Base-by-base conservation (phyloP, 495 filamentous ascomycete genomes). In the Viridothelium virens region DNA sequence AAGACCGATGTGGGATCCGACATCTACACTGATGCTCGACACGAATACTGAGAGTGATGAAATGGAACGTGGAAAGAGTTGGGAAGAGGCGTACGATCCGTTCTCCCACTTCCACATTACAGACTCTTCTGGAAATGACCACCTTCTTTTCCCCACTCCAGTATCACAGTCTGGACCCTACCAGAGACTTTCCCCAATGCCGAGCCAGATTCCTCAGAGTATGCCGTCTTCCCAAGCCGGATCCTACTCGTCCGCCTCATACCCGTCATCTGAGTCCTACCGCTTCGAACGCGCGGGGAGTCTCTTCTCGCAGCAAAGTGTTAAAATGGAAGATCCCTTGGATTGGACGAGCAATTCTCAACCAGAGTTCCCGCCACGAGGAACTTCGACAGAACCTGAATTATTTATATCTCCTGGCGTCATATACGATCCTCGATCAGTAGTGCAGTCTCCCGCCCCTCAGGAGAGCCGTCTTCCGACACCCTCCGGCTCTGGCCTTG, bases 271-370 rank as follows among this genome's bases (percentile, higher is more conserved):
- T 3, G 53, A 59, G 25, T 5, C 48, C 9, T 53, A 14, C 25
- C 48, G 25, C n/a, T 18, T 53, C n/a, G 48, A 53, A 18, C 48
- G 48, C 5, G 14, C 48, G 7, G 16, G 12, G 36, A 59, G 53
- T 14, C 3, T 59, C 5, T 59, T 59, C 14, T 36, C 53, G 18
- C 44, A 62, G 6, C 63, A 65, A 5, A 31, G 34, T 12, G 50
- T 70, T n/a, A 70, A 70, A 38, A 16, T 70, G 25, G 68, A 70
- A 62, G 61, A 61, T 10, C 44, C 62, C 1, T 36, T 39, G 11
- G 67, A 65, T 11, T 25, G 44, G 38, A 34, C 38, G 18, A 59
- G 53, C 14, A 36, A 33, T 36, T 18, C 31, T 7, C 53, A 33
- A 31, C n/a, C 53, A 34, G 53, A 59, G 6, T 36, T 59, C 18